phyloP scores from a whole-genome alignment of 1,284 basidiomycete species.

The Filobasidium uniguttulatum region DNA sequence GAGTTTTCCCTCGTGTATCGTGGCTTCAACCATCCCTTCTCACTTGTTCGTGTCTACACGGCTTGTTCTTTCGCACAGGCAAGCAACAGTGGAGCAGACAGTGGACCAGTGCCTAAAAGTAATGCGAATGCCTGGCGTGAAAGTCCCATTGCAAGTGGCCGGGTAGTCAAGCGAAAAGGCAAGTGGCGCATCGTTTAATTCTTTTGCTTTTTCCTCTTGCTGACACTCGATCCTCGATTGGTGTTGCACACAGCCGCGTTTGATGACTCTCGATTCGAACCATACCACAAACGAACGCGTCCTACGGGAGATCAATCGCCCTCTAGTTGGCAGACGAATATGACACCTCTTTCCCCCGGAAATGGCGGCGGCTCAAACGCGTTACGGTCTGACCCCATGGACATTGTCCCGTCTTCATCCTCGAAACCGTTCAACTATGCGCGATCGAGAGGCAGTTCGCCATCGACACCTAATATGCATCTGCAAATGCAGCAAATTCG shows the following conservation, averaged over 20 bases:
- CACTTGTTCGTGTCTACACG: too few species aligned
- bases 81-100: neutral
- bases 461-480: too few species aligned
- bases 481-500: too few species aligned
- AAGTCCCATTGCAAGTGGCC: conserved; percentile 5
- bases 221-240: neutral
- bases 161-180: conserved; percentile 14
- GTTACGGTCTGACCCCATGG: conserved; percentile 1
- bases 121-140: conserved; percentile 14
- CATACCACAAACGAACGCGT: conserved; percentile 14
- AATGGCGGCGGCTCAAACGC: too few species aligned
- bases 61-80: neutral
- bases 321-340: neutral
- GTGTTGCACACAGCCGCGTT: neutral
- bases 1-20: neutral
- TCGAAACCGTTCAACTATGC: too few species aligned
- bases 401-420: too few species aligned
- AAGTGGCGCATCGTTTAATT: neutral
- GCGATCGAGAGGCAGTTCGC: too few species aligned
- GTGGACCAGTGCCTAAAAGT: neutral
- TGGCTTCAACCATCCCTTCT: too few species aligned
- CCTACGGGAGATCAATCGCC: neutral
- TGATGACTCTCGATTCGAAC: conserved; percentile 14
- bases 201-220: too few species aligned
- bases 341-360: too few species aligned